Evolutionary conservation across 163 green algal genomes (phyloP).

Genomic region (Trebouxiophyceae sp.): DNA sequence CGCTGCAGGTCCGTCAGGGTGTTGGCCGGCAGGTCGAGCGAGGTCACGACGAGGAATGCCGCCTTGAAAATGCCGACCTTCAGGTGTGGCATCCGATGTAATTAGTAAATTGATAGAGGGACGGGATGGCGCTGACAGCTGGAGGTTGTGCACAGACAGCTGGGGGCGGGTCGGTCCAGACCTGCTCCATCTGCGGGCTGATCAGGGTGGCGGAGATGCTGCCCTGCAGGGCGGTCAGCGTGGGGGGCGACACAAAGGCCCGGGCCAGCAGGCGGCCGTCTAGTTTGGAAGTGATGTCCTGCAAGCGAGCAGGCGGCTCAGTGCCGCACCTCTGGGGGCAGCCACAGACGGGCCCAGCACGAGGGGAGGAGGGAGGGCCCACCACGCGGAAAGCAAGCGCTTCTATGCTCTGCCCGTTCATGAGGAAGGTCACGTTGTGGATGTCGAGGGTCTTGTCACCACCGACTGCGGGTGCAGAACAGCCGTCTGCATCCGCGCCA

Average conservation of each 20-base stretch:
- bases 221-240: slow-evolving; percentile 22
- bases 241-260: slow-evolving; percentile 21
- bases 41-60: slow-evolving; percentile 32
- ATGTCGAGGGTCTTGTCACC: background rate
- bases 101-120: too few relatives aligned
- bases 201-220: slow-evolving; percentile 21
- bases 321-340: too few relatives aligned
- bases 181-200: slow-evolving; percentile 9
- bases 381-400: slow-evolving; percentile 35
- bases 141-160: too few relatives aligned
- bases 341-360: background rate
- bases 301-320: background rate
- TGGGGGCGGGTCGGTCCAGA: too few relatives aligned
- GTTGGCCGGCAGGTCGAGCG: slow-evolving; percentile 25
- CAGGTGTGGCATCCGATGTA: too few relatives aligned
- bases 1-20: slow-evolving; percentile 31
- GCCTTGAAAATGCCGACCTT: slow-evolving; percentile 31
- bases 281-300: slow-evolving; percentile 18
- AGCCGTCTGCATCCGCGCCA: too few relatives aligned
- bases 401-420: slow-evolving; percentile 34
- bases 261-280: slow-evolving; percentile 28
- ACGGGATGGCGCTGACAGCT: too few relatives aligned
- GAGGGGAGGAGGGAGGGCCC: background rate
- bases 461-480: slow-evolving; percentile 1
- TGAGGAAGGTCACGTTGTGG: slow-evolving; percentile 24